Evolutionary conservation across 208 protist genomes (phyloP).

Genomic region (Vickermania ingenoplastis): DNA sequence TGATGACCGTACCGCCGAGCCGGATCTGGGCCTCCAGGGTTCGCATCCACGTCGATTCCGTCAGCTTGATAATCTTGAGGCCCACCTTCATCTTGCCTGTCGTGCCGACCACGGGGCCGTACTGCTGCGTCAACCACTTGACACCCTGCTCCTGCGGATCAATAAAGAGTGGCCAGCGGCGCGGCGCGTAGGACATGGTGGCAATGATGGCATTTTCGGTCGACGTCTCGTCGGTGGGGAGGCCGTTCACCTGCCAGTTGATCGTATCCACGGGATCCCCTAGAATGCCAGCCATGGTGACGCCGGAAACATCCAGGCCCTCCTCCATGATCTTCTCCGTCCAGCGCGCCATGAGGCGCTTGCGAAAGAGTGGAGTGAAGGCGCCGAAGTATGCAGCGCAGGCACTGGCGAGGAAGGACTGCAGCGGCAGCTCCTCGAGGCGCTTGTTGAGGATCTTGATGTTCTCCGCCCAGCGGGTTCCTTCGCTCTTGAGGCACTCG

Average conservation of each 20-base stretch:
- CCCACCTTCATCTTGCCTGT: constrained; percentile 14
- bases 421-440: constrained; percentile 80
- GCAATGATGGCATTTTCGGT: constrained; percentile 95
- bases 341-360: constrained; percentile 81
- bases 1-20: constrained; percentile 85
- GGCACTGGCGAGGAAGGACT: constrained; percentile 93
- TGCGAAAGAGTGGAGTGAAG: constrained; percentile 91
- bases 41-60: constrained; percentile 88
- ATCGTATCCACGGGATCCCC: constrained; percentile 94
- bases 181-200: constrained; percentile 56
- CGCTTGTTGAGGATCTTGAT: constrained; percentile 61
- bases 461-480: constrained; percentile 90
- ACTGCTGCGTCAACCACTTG: constrained; percentile 90
- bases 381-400: constrained; percentile 92
- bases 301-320: constrained; percentile 46
- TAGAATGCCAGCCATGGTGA: constrained; percentile 60
- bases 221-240: constrained; percentile 94
- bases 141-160: constrained; percentile 94
- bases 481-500: constrained; percentile 88
- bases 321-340: constrained; percentile 28
- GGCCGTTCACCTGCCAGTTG: constrained; percentile 93
- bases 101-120: constrained; percentile 13
- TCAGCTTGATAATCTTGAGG: constrained; percentile 81
- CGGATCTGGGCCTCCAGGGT: constrained; percentile 90
- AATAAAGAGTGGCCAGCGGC: constrained; percentile 92